Conservation (phyloP, 2,329 filamentous ascomycete genomes). For the Talaromyces marneffei region DNA sequence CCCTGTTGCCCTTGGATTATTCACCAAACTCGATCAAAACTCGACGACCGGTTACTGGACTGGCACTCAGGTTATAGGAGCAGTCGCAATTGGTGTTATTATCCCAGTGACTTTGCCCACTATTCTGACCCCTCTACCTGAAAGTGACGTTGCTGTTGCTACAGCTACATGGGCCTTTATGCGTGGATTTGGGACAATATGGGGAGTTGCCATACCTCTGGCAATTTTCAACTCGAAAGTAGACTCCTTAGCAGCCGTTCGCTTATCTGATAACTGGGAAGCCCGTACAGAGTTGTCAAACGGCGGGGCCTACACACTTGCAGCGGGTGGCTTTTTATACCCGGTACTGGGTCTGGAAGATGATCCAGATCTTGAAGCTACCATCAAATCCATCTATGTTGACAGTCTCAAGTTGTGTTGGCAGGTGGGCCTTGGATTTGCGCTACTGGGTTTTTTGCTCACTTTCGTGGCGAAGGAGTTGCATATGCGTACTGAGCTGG, state of each 20-base stretch:
- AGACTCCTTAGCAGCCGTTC: background rate
- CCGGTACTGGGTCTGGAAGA: background rate
- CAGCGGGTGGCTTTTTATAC: background rate
- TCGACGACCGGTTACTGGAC: background rate
- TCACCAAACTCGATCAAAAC: background rate
- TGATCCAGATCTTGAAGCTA: background rate
- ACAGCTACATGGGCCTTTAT: background rate
- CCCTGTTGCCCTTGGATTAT: background rate
- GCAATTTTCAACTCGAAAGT: conserved; percentile 2
- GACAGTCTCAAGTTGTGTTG: background rate
- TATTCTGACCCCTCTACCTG: background rate
- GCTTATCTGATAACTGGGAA: background rate
- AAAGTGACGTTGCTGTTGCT: background rate
- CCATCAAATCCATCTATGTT: background rate
- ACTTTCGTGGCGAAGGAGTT: background rate
- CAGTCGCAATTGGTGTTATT: background rate
- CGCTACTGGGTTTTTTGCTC: background rate
- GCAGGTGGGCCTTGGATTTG: conserved; percentile 4
- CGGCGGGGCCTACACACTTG: background rate
- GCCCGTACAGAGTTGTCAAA: conserved; percentile 6
- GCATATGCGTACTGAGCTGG: background rate
- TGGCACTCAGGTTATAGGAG: background rate
- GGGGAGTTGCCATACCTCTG: background rate
- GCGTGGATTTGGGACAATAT: background rate
- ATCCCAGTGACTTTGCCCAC: background rate